Percentiles rank a stretch among this genome's conserved stretches.
Evolutionary conservation across 2,329 filamentous ascomycete genomes (phyloP).

Genomic region (Aspergillus novoparasiticus): DNA sequence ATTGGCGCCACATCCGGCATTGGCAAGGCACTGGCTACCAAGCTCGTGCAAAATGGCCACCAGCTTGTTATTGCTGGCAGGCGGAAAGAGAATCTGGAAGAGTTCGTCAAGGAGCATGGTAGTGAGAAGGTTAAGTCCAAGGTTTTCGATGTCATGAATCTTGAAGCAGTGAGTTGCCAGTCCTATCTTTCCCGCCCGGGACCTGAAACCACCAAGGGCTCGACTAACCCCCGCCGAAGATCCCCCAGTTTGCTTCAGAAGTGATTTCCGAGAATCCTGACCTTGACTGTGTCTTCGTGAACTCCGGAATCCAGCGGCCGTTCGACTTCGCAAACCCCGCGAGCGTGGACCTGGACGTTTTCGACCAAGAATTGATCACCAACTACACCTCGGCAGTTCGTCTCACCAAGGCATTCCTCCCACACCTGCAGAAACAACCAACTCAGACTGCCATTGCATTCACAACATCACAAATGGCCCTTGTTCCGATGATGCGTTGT

Average conservation of each 20-base stretch:
- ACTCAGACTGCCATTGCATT: conserved; percentile 48
- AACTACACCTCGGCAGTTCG: conserved; percentile 56
- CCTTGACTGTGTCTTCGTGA: conserved; percentile 56
- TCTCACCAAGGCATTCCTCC: conserved; percentile 53
- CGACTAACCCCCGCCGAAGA: conserved; percentile 6
- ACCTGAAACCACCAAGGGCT: neutral
- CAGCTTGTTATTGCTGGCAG: conserved; percentile 56
- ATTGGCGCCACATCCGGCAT: conserved; percentile 54
- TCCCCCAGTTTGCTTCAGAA: conserved; percentile 23
- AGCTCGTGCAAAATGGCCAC: conserved; percentile 52
- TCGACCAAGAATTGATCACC: conserved; percentile 52
- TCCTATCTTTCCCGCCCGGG: neutral
- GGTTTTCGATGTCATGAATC: conserved; percentile 55
- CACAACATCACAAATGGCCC: conserved; percentile 54
- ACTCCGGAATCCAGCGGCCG: conserved; percentile 56
- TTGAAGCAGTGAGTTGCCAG: conserved; percentile 43
- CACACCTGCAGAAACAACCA: conserved; percentile 50
- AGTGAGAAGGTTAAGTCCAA: conserved; percentile 48
- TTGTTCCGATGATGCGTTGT: conserved; percentile 52
- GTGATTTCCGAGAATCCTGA: conserved; percentile 50
- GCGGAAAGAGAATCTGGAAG: conserved; percentile 54
- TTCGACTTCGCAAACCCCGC: conserved; percentile 54
- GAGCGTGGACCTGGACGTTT: conserved; percentile 46
- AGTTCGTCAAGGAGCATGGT: conserved; percentile 51
- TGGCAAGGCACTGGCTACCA: conserved; percentile 53